phyloP scores from a whole-genome alignment of 176 grass and related monocot genomes.

The Eleusine coracana region DNA sequence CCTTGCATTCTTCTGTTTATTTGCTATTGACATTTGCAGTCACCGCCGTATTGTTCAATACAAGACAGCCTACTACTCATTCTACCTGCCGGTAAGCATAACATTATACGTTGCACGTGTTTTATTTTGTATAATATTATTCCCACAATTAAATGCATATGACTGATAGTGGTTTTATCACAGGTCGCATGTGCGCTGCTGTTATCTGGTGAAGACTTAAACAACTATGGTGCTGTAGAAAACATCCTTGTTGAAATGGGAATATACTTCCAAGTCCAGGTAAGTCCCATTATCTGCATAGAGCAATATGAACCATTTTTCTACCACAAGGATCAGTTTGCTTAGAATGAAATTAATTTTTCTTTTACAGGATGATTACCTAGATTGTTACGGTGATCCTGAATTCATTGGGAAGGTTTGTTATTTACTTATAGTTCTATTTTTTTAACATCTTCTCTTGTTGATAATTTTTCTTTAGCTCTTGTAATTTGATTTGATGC shows the following conservation, averaged over 20 bases:
- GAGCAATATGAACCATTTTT: background rate
- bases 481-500: constrained; percentile 31
- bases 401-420: constrained; percentile 92
- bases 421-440: constrained; percentile 4
- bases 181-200: constrained; percentile 97
- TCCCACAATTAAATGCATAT: constrained; percentile 8
- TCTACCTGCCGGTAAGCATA: constrained; percentile 89
- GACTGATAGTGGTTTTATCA: constrained; percentile 34
- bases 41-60: constrained; percentile 87
- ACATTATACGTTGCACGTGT: background rate
- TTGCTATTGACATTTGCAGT: constrained; percentile 53
- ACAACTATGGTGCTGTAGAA: constrained; percentile 74
- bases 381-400: constrained; percentile 94
- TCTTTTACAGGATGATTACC: constrained; percentile 88
- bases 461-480: background rate
- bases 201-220: constrained; percentile 78
- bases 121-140: background rate
- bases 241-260: constrained; percentile 97
- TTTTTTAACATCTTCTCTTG: background rate
- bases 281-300: constrained; percentile 32
- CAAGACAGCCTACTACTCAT: constrained; percentile 99
- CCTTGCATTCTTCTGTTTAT: background rate
- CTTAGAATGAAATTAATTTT: constrained; percentile 17
- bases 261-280: constrained; percentile 98
- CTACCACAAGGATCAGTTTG: constrained; percentile 27